Base-by-base conservation (phyloP, 2,329 filamentous ascomycete genomes). In the Phoma sp. region DNA sequence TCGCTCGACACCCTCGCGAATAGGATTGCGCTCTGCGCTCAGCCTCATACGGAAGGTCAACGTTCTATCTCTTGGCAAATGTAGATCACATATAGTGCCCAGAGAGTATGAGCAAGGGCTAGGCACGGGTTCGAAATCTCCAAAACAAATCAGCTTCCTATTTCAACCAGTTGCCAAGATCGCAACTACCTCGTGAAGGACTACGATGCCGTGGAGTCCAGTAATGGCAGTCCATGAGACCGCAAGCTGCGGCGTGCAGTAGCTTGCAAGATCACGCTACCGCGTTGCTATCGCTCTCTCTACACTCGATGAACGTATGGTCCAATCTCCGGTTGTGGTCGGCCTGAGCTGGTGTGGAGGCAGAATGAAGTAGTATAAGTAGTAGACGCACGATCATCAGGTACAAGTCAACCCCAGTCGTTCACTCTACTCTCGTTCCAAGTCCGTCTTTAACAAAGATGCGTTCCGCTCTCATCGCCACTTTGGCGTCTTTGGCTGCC, bases 391-490 rank as follows among this genome's bases (percentile, higher is more conserved):
- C 10, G 32, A 42, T 47, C 53, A 38, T n/a, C 42, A 47, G 2
- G 20, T 15, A 17, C 11, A 21, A 28, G 40, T 48, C 37, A 57
- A 49, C 42, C 47, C 42, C 42, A 45, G 53, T 53, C 59, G 30
- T 51, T 59, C 57, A 54, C 32, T 54, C 47, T 58, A 32, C 54
- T 25, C 53, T 62, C 54, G 32, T 56, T 62, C 37, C 42, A 15
- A 43, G 42, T 50, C 50, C 39, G 42, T 60, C 59, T 39, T 55
- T 56, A 11, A 50, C 60, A 66, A 66, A 49, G 17, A 71, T 71
- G 68, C 65, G 68, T 51, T 68, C 67, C 17, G 62, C 67, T 32
- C 57, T 71, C 56, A 59, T 71, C 33, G 64, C 65, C 34, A 69
- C 68, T 10, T 53, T 71, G 59, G 66, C 61, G 17, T 68, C 68